A percentile compares a stretch with the other conserved stretches of the same genome.
These are phyloP conservation scores for Ceratobasidium sp. DNA, from an alignment of 1,284 basidiomycete species.

Conservation along the genomic window DNA sequence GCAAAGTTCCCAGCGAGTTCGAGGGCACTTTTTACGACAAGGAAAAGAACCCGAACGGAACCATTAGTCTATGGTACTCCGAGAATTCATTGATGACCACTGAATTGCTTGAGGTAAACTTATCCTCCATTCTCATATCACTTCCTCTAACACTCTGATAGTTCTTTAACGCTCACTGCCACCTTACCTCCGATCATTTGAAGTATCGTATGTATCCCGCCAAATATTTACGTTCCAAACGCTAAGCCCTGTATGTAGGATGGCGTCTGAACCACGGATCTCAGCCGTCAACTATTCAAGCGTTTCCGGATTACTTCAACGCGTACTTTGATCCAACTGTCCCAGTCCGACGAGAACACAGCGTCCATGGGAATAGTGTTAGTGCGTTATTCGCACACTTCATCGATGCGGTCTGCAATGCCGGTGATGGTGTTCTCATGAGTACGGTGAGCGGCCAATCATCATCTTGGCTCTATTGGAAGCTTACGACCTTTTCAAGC, in stretches of 20 bases:
- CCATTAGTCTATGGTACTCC: conserved; percentile 18
- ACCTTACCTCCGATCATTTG: conserved; percentile 11
- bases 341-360: conserved; percentile 14
- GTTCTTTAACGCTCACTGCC: conserved; percentile 36
- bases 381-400: conserved; percentile 21
- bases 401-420: conserved; percentile 27
- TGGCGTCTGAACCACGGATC: conserved; percentile 13
- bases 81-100: conserved; percentile 34
- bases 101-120: conserved; percentile 20
- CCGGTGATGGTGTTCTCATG: conserved; percentile 40
- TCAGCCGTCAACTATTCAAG: conserved; percentile 4
- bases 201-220: conserved; percentile 28
- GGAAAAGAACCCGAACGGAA: conserved; percentile 26
- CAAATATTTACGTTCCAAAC: not conserved
- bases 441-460: conserved; percentile 8
- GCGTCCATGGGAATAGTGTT: conserved; percentile 31
- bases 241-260: not conserved
- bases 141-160: not conserved
- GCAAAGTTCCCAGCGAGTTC: no score
- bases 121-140: no score
- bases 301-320: conserved; percentile 25
- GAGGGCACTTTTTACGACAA: conserved; percentile 10
- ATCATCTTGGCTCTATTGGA: not conserved
- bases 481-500: not conserved
- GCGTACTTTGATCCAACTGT: conserved; percentile 31